Base-by-base conservation (phyloP, 192 early-diverging fungal species). In the Physocladia obscura region DNA sequence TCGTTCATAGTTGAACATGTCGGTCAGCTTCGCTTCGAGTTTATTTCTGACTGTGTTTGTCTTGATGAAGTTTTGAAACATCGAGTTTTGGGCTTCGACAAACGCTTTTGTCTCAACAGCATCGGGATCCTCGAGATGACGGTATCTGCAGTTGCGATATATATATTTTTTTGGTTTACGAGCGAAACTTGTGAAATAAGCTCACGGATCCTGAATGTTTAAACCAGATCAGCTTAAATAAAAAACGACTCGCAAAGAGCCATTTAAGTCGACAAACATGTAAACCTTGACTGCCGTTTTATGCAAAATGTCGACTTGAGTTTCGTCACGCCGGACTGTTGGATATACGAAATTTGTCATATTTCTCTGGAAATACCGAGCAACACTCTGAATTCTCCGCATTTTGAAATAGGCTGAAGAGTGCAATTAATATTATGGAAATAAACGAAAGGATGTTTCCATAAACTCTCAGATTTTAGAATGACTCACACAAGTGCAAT, bases 81-180 rank as follows among this genome's bases (percentile, higher is more conserved):
- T 26, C 68, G 71, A 65, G 70, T 82, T 84, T 65, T 91, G 89
- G 13, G 74, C 82, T n/a, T 87, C 73, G 19, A 89, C 82, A 75
- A 89, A 91, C 2, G 71, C 79, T 52, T 83, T 76, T 58, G 89
- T 91, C 67, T 89, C 82, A 32, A 77, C 71, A 0, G 78, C 65
- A 35, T 87, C 79, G 17, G 89, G 87, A 52, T 89, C 83, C 67
- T 91, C 90, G 29, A 91, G 74, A 84, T 68, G 65, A 24, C 65
- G 50, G 54, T 68, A 68, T 5, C 40, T 44, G n/a, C 40, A 44
- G n/a, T 68, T n/a, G n/a, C 57, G 24, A 29, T 24, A 22, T 24
- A 36, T 1, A 36, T 57, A 34, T 22, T 21, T 8, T 35, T 6
- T 22, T 8, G 31, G 2, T 30, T 30, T 13, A 11, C 4, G 22